Evolutionary conservation across 2,329 filamentous ascomycete species (phyloP), one percentile per base, ranked within the genome.

Genomic region (Aspergillus fumigatiaffinis): DNA sequence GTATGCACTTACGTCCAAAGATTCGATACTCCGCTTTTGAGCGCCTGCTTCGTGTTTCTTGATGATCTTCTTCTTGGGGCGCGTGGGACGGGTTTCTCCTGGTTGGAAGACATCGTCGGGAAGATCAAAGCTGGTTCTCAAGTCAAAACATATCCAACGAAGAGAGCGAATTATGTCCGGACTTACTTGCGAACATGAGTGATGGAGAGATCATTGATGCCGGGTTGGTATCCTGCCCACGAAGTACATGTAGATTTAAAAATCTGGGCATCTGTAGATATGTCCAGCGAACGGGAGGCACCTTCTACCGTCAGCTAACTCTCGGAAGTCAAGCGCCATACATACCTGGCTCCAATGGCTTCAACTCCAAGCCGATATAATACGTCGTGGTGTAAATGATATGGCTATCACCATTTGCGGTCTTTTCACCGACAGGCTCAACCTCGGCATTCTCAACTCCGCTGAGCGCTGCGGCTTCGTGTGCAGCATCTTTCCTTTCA

Each of bases 281-380:
- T 80, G 65, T 83, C 80, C 60, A 83, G 70, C 48, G 78, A 79
- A 57, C 79, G 78, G 25, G 78, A 76, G 32, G 76, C 73, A 58
- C 76, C 77, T 74, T 63, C 25, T 35, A 53, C 58, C 62, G 68
- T 73, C 64, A 73, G 67, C 67, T 63, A 61, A 55, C 67, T 71
- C 62, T 62, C 35, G 42, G 47, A 57, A 47, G 57, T 32, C 21
- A 54, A 23, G 50, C 20, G 53, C 49, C 48, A 49, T 48, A 78
- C 84, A 71, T 82, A 91, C 90, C 88, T 79, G 87, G 84, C 41
- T 82, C 82, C 55, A 97, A 77, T 66, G 88, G 84, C 50, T 84
- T 83, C 56, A 97, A 76, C 69, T 93, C 89, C 50, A 97, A 81
- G 38, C 94, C 94, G 69, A 99, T 91, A 71, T 97, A 99, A 73